Base-by-base conservation (phyloP, 805 yeast species). In the Pichia deserticola region DNA sequence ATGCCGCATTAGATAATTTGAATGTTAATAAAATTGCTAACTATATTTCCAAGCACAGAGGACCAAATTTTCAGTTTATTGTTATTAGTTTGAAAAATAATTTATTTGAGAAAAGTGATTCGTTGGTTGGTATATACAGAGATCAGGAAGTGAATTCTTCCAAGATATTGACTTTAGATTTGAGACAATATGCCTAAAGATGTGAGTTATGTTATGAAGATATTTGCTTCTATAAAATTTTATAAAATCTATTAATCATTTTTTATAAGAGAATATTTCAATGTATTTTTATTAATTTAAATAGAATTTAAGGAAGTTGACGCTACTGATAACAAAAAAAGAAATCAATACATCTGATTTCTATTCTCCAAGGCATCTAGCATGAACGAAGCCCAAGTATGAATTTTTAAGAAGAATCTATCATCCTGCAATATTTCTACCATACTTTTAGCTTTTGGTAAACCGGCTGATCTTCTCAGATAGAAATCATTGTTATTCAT, bases 1-100 rank as follows among this genome's bases (percentile, higher is more conserved):
- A 93, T 69, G 98, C 99, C 0, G 98, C 98, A 0, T 75, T 93
- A 51, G 99, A 93, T 66, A 83, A 86, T 52, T 81, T 88, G 28
- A 93, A 93, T 60, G 97, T 93, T 28, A 79, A 79, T 48, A 80
- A 81, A 60, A 82, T 93, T 51, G 97, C 97, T n/a, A 81, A 80
- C 51, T 93, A 90, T 62, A 88, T 93, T 52, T 76, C 76, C 45
- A 78, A 76, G 52, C 82, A 85, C 57, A 82, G 92, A 3, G 84
- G 88, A 29, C 85, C 89, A 2, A 75, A 79, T 40, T 81, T 88
- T 64, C 99, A 93, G 62, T 89, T 92, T 59, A 89, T 93, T 64
- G 96, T 93, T 42, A 93, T 93, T 53, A 86, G 96, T 41, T 76
- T 93, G 66, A 93, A 92, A 67, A 89, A 85, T 59, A 78, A 87